These are phyloP conservation scores for Xylaria venustula DNA, from an alignment of 495 filamentous ascomycete genomes.

Conservation along the genomic window DNA sequence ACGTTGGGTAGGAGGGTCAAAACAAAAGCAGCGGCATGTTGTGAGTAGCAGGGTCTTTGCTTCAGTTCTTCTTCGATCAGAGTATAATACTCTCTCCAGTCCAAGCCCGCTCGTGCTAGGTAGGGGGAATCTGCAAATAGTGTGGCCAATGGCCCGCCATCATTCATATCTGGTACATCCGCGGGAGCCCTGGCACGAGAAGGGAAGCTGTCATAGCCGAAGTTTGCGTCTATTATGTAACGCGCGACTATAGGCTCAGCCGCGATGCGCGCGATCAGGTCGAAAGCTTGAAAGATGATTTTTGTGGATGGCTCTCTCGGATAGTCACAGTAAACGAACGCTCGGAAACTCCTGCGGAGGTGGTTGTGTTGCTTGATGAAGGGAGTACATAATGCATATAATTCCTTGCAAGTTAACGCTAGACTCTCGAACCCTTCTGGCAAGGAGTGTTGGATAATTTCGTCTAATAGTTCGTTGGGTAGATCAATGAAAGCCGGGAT, in stretches of 20 bases:
- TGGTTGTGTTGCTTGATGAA: constrained; percentile 34
- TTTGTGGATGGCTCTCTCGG: not conserved
- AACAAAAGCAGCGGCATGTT: constrained; percentile 34
- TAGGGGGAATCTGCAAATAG: constrained; percentile 33
- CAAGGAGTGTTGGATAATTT: constrained; percentile 29
- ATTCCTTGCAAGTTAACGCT: constrained; percentile 35
- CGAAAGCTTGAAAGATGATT: constrained; percentile 19
- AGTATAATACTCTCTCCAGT: constrained; percentile 38
- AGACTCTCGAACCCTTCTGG: constrained; percentile 42
- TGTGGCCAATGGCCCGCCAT: constrained; percentile 25
- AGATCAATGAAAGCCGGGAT: not conserved
- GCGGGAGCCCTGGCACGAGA: not conserved
- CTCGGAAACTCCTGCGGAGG: constrained; percentile 33
- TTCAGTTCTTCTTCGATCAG: constrained; percentile 26
- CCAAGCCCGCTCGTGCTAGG: constrained; percentile 32
- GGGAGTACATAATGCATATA: constrained; percentile 1
- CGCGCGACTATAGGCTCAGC: constrained; percentile 34
- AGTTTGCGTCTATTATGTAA: constrained; percentile 33
- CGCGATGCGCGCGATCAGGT: constrained; percentile 32
- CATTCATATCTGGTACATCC: not conserved
- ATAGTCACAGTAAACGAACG: constrained; percentile 26
- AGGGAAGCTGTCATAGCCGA: constrained; percentile 28
- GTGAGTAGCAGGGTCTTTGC: constrained; percentile 26
- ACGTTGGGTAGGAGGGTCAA: constrained; percentile 36
- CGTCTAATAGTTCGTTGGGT: constrained; percentile 31